A percentile compares a stretch with the other conserved stretches of the same genome.
These are phyloP conservation scores for Fraxinus pennsylvanica DNA, from an alignment of 257 asterid genomes.

Conservation along the genomic window DNA sequence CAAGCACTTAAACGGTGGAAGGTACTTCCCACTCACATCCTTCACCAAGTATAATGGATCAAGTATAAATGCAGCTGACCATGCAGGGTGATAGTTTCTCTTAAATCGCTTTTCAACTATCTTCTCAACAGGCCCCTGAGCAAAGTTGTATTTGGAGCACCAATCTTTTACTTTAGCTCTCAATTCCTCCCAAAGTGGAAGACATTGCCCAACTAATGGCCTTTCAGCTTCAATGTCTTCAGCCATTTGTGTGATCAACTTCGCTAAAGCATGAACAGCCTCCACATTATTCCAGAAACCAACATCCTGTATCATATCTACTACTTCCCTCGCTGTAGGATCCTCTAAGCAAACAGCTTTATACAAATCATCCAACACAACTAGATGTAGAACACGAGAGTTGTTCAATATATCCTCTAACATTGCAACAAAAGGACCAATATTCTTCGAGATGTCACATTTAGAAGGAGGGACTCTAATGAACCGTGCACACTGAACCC, in stretches of 20 bases:
- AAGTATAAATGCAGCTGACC: constrained; percentile 88
- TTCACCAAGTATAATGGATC: constrained; percentile 69
- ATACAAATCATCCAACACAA: constrained; percentile 63
- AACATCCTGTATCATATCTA: constrained; percentile 55
- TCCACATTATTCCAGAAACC: constrained; percentile 71
- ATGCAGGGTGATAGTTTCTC: constrained; percentile 76
- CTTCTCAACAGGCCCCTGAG: constrained; percentile 55
- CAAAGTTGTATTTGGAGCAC: constrained; percentile 60
- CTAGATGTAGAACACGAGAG: constrained; percentile 57
- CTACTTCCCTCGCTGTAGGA: constrained; percentile 48
- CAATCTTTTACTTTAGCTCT: constrained; percentile 59
- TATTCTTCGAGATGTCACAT: constrained; percentile 48
- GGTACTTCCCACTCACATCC: constrained; percentile 75
- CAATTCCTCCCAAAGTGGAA: constrained; percentile 82
- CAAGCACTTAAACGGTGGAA: constrained; percentile 79
- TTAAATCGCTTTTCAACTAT: constrained; percentile 55
- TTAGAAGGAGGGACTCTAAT: constrained; percentile 61
- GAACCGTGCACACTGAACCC: constrained; percentile 47
- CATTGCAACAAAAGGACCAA: constrained; percentile 50
- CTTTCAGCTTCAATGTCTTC: constrained; percentile 71
- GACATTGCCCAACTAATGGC: constrained; percentile 77
- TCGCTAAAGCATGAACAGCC: constrained; percentile 68
- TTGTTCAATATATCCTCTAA: constrained; percentile 67
- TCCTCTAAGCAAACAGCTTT: constrained; percentile 58
- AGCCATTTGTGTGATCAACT: constrained; percentile 60